phyloP scores from a whole-genome alignment of 1,284 basidiomycete genomes.

The Cryptococcus sp. region DNA sequence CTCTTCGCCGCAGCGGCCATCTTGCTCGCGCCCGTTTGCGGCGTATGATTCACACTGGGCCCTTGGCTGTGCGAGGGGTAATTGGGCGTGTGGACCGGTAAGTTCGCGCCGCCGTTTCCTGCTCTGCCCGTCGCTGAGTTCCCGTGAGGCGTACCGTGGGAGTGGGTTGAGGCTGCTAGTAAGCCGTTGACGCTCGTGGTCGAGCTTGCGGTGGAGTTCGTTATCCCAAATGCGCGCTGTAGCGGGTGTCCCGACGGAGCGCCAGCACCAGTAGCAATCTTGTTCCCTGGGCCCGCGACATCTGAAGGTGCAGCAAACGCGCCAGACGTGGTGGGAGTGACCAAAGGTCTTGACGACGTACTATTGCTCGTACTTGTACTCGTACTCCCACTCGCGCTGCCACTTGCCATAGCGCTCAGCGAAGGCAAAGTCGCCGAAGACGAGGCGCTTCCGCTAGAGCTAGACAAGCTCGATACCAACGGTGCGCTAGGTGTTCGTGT shows the following conservation, averaged over 20 bases:
- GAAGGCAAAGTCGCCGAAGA: no score
- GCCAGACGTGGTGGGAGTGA: not conserved
- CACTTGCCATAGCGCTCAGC: not conserved
- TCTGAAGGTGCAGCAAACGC: not conserved
- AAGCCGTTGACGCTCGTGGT: constrained; percentile 1
- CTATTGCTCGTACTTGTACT: not conserved
- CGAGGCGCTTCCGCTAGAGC: no score
- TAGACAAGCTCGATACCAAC: constrained; percentile 4
- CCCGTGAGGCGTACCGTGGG: no score
- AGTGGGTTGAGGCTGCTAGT: no score
- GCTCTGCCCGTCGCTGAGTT: no score
- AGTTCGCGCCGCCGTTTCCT: not conserved
- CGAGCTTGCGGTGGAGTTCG: not conserved
- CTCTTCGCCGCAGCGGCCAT: constrained; percentile 47
- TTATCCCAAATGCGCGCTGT: not conserved
- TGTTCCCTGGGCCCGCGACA: not conserved
- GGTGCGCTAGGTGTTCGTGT: constrained; percentile 22
- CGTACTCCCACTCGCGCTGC: not conserved
- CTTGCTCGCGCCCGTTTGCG: constrained; percentile 43
- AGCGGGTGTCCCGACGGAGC: not conserved
- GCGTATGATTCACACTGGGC: constrained; percentile 19
- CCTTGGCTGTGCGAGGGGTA: not conserved
- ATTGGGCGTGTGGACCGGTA: not conserved
- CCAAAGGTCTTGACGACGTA: not conserved
- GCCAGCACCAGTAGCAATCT: not conserved